A percentile compares a stretch with the other conserved stretches of the same genome.
phyloP scores from a whole-genome alignment of 768 basidiomycete species.

The Lactarius tabidus region DNA sequence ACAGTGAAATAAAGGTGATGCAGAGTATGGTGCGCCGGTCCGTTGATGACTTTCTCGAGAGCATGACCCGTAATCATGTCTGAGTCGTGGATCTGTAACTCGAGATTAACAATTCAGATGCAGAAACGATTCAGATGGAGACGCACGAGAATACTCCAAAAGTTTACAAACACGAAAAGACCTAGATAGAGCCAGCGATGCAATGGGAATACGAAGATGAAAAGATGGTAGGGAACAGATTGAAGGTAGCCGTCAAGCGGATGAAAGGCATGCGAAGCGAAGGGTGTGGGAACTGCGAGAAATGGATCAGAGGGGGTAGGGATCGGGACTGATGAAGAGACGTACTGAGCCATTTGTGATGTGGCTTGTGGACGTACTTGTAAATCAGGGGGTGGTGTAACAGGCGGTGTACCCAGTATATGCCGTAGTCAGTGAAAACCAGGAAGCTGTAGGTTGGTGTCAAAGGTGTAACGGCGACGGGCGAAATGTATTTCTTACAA shows the following conservation, averaged over 20 bases:
- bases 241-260: constrained; percentile 92
- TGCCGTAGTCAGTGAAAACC: constrained; percentile 84
- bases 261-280: constrained; percentile 97
- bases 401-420: constrained; percentile 96
- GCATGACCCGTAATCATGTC: constrained; percentile 95
- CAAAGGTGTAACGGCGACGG: background rate
- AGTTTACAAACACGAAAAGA: constrained; percentile 88
- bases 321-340: constrained; percentile 25
- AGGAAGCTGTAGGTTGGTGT: constrained; percentile 52
- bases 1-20: constrained; percentile 97
- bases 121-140: background rate
- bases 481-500: constrained; percentile 45
- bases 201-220: constrained; percentile 85
- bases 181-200: constrained; percentile 80
- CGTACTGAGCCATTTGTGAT: constrained; percentile 97
- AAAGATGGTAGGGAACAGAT: constrained; percentile 92
- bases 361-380: constrained; percentile 92
- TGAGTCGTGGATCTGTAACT: constrained; percentile 86
- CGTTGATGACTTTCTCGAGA: constrained; percentile 89
- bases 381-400: constrained; percentile 84
- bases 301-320: background rate
- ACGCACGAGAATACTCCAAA: constrained; percentile 88
- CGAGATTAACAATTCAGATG: background rate
- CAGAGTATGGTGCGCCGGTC: constrained; percentile 96
- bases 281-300: constrained; percentile 85